Conservation (phyloP, 345 rosid genomes). For the Pelargonium nanum region DNA sequence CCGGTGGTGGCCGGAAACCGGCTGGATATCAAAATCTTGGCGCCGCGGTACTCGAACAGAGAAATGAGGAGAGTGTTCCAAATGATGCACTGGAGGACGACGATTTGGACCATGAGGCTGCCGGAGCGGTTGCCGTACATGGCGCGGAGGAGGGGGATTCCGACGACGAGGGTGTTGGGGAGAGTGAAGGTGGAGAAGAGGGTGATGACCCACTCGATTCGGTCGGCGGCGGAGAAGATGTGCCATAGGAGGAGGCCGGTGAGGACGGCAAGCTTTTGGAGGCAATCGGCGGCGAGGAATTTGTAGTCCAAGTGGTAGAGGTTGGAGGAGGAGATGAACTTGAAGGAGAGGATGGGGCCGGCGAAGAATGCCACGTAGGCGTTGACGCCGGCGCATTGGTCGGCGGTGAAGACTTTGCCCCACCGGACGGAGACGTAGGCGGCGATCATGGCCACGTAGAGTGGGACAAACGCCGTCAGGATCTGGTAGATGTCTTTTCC, state of each 20-base stretch:
- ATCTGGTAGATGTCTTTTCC: constrained; percentile 19
- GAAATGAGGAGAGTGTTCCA: constrained; percentile 11
- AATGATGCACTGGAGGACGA: constrained; percentile 10
- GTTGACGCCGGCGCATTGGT: constrained; percentile 29
- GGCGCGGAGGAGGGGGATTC: constrained; percentile 15
- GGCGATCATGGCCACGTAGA: constrained; percentile 23
- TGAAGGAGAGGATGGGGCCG: constrained; percentile 21
- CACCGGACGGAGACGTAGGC: constrained; percentile 26
- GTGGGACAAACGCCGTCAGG: constrained; percentile 21
- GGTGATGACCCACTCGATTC: constrained; percentile 13
- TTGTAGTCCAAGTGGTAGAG: constrained; percentile 17
- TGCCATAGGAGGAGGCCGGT: constrained; percentile 15
- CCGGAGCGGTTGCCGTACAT: constrained; percentile 7
- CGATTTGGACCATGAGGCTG: constrained; percentile 11
- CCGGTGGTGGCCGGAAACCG: constrained; percentile 2
- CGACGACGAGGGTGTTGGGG: constrained; percentile 17
- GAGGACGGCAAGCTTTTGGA: constrained; percentile 20
- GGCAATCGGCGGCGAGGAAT: constrained; percentile 30
- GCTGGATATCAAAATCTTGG: constrained; percentile 3
- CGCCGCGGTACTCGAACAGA: constrained; percentile 12
- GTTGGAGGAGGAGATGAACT: constrained; percentile 15
- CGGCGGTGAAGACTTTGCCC: constrained; percentile 27
- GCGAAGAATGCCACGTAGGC: constrained; percentile 26
- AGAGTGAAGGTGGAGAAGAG: constrained; percentile 12
- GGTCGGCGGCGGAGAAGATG: constrained; percentile 6